These are phyloP conservation scores for Fusarium sp. DNA, from an alignment of 2,329 filamentous ascomycete species.

Conservation along the genomic window DNA sequence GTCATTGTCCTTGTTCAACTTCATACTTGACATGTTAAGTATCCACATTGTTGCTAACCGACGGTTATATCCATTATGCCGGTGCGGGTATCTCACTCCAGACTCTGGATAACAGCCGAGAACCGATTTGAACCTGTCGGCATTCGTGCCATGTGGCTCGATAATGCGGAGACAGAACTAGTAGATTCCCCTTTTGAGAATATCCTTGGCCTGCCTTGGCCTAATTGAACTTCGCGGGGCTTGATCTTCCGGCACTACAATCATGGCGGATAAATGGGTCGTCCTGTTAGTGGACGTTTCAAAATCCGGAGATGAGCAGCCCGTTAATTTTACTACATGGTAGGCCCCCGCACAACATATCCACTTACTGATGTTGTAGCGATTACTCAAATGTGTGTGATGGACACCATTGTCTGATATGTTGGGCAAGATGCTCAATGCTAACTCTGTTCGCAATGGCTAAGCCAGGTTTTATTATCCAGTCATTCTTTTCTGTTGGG, in stretches of 20 bases:
- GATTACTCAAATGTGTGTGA: not conserved
- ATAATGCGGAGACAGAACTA: constrained; percentile 11
- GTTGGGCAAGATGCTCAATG: too few relatives aligned
- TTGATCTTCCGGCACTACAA: constrained; percentile 23
- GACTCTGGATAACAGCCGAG: constrained; percentile 8
- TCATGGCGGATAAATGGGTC: constrained; percentile 10
- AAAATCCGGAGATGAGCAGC: constrained; percentile 8
- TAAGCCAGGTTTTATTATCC: too few relatives aligned
- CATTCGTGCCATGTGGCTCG: constrained; percentile 22
- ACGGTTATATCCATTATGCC: not conserved
- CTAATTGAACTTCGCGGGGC: constrained; percentile 15
- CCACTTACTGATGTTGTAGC: not conserved
- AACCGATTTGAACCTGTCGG: not conserved
- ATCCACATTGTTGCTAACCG: not conserved
- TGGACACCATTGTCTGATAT: too few relatives aligned
- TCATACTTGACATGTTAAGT: not conserved
- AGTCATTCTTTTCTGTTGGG: too few relatives aligned
- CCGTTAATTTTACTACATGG: not conserved
- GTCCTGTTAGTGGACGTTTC: constrained; percentile 7
- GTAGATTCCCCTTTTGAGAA: not conserved
- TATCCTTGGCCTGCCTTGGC: not conserved
- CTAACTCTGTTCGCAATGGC: too few relatives aligned
- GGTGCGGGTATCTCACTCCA: too few relatives aligned
- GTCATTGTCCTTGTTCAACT: not conserved
- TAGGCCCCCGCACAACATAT: not conserved